Percentiles rank a stretch among this genome's conserved stretches.
Conservation (phyloP, 1,284 basidiomycete genomes). For the Trichosporon inkin region DNA sequence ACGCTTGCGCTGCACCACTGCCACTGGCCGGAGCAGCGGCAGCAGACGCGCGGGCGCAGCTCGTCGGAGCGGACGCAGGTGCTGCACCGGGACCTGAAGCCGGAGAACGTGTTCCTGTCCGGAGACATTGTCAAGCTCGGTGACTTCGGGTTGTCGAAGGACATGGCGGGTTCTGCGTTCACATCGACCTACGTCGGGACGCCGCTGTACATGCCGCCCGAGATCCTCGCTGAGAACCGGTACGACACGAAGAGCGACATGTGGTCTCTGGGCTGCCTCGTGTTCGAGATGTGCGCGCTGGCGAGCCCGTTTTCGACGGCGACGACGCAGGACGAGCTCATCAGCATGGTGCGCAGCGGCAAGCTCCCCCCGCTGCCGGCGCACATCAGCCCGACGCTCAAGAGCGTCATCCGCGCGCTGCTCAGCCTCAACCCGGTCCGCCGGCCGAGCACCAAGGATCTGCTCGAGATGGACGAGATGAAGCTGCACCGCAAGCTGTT, state of each 20-base stretch:
- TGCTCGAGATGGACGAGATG: conserved; percentile 50
- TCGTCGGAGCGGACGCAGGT: conserved; percentile 57
- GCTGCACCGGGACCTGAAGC: conserved; percentile 90
- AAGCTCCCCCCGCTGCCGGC: conserved; percentile 43
- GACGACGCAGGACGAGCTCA: conserved; percentile 47
- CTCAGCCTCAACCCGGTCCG: conserved; percentile 43
- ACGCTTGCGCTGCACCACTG: conserved; percentile 86
- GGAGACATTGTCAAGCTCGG: conserved; percentile 75
- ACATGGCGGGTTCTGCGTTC: conserved; percentile 77
- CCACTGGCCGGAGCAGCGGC: conserved; percentile 56
- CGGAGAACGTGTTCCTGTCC: conserved; percentile 66
- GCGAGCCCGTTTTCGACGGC: conserved; percentile 55
- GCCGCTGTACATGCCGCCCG: conserved; percentile 98
- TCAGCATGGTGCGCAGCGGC: conserved; percentile 46
- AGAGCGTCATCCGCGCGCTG: conserved; percentile 44
- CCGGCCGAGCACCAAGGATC: conserved; percentile 46
- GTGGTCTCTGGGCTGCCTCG: conserved; percentile 93
- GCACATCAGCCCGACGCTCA: conserved; percentile 39
- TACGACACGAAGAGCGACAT: conserved; percentile 98
- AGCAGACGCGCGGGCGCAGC: neutral
- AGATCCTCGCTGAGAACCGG: conserved; percentile 89
- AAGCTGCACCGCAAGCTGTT: conserved; percentile 47
- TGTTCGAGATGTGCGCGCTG: conserved; percentile 90
- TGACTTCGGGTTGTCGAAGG: conserved; percentile 93
- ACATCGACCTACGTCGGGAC: conserved; percentile 97